A percentile compares a stretch with the other conserved stretches of the same genome.
Evolutionary conservation across 345 rosid species (phyloP).

Genomic region (Pistacia integerrima): DNA sequence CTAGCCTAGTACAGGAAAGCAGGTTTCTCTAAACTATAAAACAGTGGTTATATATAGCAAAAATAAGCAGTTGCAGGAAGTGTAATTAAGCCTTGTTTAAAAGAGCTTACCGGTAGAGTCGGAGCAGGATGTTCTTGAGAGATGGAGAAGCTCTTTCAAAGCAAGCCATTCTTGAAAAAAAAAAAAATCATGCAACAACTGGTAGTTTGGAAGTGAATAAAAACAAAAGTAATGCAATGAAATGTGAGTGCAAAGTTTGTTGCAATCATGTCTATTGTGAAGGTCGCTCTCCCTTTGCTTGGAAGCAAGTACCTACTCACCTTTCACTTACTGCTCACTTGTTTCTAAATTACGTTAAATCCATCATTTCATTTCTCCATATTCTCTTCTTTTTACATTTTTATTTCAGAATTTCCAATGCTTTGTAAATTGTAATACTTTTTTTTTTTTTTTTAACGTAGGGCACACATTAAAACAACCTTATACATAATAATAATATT

Average conservation of each 20-base stretch:
- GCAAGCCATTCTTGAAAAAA: constrained; percentile 33
- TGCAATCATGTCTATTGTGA: constrained; percentile 14
- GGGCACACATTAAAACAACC: too few relatives aligned
- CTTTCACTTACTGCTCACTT: constrained; percentile 3
- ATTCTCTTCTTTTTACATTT: not conserved
- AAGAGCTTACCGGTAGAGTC: constrained; percentile 37
- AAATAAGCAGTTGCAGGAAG: too few relatives aligned
- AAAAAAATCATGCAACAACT: not conserved
- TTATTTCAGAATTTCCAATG: too few relatives aligned
- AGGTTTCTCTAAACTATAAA: too few relatives aligned
- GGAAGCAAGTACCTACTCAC: constrained; percentile 23
- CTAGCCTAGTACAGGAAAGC: not conserved
- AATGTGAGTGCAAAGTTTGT: constrained; percentile 7
- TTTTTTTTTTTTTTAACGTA: too few relatives aligned
- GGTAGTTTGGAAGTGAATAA: too few relatives aligned
- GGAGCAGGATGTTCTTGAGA: constrained; percentile 48
- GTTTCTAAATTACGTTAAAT: constrained; percentile 30
- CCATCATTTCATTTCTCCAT: constrained; percentile 24
- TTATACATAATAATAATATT: too few relatives aligned
- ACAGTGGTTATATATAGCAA: not conserved
- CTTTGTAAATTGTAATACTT: too few relatives aligned
- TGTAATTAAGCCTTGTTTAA: too few relatives aligned
- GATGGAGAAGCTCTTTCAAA: constrained; percentile 63
- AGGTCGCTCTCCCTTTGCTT: not conserved
- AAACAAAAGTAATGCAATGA: not conserved